Conservation (phyloP, 371 early-diverging fungal species). For the Dinochytrium kinnereticum region DNA sequence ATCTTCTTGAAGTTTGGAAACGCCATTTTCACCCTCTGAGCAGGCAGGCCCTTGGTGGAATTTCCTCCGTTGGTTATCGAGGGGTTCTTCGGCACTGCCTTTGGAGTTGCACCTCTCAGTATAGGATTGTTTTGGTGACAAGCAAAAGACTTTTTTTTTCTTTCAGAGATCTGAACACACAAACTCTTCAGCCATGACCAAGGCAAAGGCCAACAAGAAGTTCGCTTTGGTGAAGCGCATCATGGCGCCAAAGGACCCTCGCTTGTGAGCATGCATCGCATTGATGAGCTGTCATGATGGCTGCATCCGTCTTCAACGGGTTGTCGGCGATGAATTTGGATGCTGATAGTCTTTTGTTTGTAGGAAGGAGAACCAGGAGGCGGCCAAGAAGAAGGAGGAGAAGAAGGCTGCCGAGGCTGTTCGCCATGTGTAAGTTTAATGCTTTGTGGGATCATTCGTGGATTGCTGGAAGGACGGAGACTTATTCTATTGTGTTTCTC, state of each 20-base stretch:
- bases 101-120: too few species aligned
- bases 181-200: constrained; percentile 63
- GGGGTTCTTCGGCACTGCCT: too few species aligned
- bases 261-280: constrained; percentile 66
- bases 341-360: background rate
- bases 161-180: background rate
- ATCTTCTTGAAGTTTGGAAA: constrained; percentile 57
- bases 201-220: constrained; percentile 90
- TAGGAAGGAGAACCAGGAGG: constrained; percentile 77
- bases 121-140: too few species aligned
- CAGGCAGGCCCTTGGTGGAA: background rate
- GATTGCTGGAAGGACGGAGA: too few species aligned
- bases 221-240: constrained; percentile 93
- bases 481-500: background rate
- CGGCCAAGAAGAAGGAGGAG: constrained; percentile 72
- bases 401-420: constrained; percentile 73
- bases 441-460: too few species aligned
- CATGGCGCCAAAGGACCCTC: constrained; percentile 85
- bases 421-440: constrained; percentile 74
- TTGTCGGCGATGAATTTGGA: background rate
- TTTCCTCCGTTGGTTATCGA: background rate
- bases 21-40: constrained; percentile 11
- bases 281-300: background rate
- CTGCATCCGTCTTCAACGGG: background rate
- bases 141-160: too few species aligned